Conservation (phyloP, 352 stramenopile genomes). For the Phytophthora fragariaefolia region DNA sequence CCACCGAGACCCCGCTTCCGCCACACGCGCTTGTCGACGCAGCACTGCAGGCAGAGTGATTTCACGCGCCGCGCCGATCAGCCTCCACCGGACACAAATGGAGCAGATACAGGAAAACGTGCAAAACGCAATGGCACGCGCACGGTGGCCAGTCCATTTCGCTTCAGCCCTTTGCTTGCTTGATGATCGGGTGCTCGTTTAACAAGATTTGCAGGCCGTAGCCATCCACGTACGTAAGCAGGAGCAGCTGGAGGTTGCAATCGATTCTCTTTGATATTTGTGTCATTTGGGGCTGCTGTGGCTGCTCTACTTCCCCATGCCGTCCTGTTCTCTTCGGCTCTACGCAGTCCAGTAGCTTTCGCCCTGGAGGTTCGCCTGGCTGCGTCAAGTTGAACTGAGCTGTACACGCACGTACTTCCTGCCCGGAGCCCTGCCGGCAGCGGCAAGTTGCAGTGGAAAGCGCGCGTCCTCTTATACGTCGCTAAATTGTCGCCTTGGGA, state of each 20-base stretch:
- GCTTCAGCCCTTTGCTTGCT: constrained; percentile 9
- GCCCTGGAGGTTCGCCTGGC: constrained; percentile 23
- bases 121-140: constrained; percentile 31
- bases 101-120: constrained; percentile 12
- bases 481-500: constrained; percentile 36
- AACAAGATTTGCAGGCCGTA: constrained; percentile 21
- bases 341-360: constrained; percentile 28
- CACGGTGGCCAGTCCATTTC: constrained; percentile 22
- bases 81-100: constrained; percentile 19
- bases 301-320: constrained; percentile 35
- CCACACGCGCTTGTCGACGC: constrained; percentile 44
- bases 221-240: constrained; percentile 4
- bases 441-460: constrained; percentile 22
- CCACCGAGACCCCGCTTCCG: constrained; percentile 59
- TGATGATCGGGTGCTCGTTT: constrained; percentile 16
- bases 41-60: constrained; percentile 13
- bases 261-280: constrained; percentile 38
- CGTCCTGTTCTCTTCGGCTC: constrained; percentile 26
- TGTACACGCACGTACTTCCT: constrained; percentile 36
- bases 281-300: constrained; percentile 31
- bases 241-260: constrained; percentile 22
- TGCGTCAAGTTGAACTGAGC: constrained; percentile 34
- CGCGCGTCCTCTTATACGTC: constrained; percentile 21
- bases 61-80: constrained; percentile 7
- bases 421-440: constrained; percentile 18